Evolutionary conservation across 148 eudicot species (phyloP), one percentile per base, ranked within the genome.

Genomic region (Agrostemma githago): DNA sequence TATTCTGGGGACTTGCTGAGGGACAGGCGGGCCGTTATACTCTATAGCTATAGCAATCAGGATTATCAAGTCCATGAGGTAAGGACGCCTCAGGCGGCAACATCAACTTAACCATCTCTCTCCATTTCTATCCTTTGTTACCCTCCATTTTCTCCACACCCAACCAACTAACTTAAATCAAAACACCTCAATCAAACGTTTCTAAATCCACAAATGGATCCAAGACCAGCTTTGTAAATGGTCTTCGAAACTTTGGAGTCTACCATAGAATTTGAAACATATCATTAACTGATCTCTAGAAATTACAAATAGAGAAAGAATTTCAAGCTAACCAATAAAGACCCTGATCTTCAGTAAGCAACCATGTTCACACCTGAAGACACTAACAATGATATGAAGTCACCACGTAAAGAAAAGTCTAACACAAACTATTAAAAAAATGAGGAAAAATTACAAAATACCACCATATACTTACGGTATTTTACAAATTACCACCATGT

Each of bases 11-110:
- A 90, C 88, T 59, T 89, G 90, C 73, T 86, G 90, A 53, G 88
- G 72, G 56, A 89, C 74, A 12, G 86, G 82, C 61, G 98, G 96
- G n/a, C 98, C 98, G 16, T 62, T 77, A 66, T 95, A 95, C 77
- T 92, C 98, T 41, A 86, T 73, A 20, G 96, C 98, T 77, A 92
- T 88, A 95, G 72, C 85, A 92, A 72, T 95, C 96, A 6, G 89
- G 86, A 19, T 85, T 84, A 66, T 84, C 87, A 43, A 83, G 83
- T 10, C 85, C 80, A 71, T 85, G 89, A 11, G 97, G 92, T 42
- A 88, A 64, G 8, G 90, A 75, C 63, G 93, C 83, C 54, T 96
- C 97, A 5, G 89, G 93, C 34, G 97, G 96, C 56, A 95, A 87
- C 97, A 90, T 92, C 85, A 86, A 88, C 74, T 81, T 81, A 70